Conservation (phyloP, 495 filamentous ascomycete species). For the Tuber indicum region DNA sequence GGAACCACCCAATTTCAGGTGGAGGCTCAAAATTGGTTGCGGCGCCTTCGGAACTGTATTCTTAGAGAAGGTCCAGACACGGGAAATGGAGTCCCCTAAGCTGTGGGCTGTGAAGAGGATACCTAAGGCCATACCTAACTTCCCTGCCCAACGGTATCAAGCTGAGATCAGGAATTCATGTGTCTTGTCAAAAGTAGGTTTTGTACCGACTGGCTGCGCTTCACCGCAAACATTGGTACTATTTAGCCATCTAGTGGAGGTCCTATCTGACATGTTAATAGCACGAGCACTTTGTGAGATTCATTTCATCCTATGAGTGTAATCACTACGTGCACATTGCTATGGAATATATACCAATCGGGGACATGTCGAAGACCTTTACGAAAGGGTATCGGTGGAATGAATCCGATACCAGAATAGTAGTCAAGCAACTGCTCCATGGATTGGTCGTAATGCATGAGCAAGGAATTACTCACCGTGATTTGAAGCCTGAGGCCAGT, state of each 20-base stretch:
- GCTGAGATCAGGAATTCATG: neutral
- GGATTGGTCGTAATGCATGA: constrained; percentile 6
- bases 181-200: neutral
- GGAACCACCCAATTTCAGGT: neutral
- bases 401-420: neutral
- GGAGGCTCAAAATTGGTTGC: neutral
- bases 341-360: neutral
- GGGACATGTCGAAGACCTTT: neutral
- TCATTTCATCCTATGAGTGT: neutral
- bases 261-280: neutral
- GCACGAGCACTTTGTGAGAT: neutral
- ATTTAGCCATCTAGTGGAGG: neutral
- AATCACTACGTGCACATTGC: neutral
- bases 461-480: neutral
- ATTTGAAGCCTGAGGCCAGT: neutral
- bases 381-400: neutral
- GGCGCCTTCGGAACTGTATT: neutral
- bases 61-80: neutral
- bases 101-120: neutral
- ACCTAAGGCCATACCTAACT: neutral
- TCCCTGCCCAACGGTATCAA: neutral
- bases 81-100: neutral
- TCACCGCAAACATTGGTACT: neutral
- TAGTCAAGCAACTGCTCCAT: neutral
- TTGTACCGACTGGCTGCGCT: neutral